Evolutionary conservation across 83 land plant genomes (phyloP).

Genomic region (Picea abies): DNA sequence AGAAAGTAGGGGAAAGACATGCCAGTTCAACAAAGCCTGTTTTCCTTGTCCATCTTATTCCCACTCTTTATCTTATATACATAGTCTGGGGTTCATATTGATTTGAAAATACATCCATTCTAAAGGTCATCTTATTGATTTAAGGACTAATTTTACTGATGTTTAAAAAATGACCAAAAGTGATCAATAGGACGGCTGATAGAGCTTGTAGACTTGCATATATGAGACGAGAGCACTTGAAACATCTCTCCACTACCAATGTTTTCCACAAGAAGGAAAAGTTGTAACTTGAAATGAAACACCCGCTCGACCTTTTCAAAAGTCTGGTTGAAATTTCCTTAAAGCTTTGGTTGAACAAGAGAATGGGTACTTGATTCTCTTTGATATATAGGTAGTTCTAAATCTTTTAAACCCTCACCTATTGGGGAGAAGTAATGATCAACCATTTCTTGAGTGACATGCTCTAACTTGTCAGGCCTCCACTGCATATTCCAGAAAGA

Average conservation of each 20-base stretch:
- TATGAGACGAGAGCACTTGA: neutral
- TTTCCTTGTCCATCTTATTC: neutral
- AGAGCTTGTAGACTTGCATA: neutral
- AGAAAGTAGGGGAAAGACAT: neutral
- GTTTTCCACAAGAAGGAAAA: neutral
- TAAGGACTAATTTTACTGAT: neutral
- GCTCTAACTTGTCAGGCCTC: slow-evolving; percentile 62
- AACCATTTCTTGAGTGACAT: slow-evolving; percentile 45
- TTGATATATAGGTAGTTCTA: slow-evolving; percentile 41
- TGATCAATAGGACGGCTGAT: neutral
- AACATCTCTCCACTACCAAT: neutral
- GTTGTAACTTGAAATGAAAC: neutral
- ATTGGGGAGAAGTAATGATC: slow-evolving; percentile 46
- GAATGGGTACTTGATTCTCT: neutral
- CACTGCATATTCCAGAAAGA: slow-evolving; percentile 42
- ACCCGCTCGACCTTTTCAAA: neutral
- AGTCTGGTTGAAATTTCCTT: neutral
- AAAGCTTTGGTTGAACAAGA: slow-evolving; percentile 1
- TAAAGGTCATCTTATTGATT: neutral
- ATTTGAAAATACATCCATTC: no score
- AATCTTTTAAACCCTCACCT: slow-evolving; percentile 52
- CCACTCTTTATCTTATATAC: neutral
- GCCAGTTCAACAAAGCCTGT: neutral
- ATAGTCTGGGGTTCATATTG: no score
- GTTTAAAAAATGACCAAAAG: neutral